Base-by-base conservation (phyloP, 257 asterid species). In the Solanum medicagineum region DNA sequence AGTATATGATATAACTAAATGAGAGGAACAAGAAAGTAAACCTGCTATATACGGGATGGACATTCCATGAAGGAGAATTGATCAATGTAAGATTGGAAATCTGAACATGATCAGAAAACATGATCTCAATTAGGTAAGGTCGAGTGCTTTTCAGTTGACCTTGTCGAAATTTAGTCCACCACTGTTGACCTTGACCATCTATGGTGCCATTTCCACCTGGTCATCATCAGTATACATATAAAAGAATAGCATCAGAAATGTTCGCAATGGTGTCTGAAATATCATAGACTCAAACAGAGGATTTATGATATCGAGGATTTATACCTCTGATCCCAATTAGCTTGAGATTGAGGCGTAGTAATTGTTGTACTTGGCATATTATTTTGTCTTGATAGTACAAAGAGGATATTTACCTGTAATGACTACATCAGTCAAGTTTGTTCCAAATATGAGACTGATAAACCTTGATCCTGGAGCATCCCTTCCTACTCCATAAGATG, bases 1-100 rank as follows among this genome's bases (percentile, higher is more conserved):
- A 29, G 2, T 42, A 68, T 29, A 81, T 56, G 54, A 81, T 81
- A 81, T 8, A 9, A 40, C 49, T 13, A 42, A 54, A 54, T 29
- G 10, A 49, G 81, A 82, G 57, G 29, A 62, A 22, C 10, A 22
- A 12, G 56, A 10, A 54, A 22, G 10, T 83, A 44, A 45, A 93
- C 98, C 91, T 94, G 97, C 92, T 89, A 83, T 94, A 94, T 68
- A 91, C 90, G 2, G 98, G 98, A 86, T 93, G 98, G 22, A 94
- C 90, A 84, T 91, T 81, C 98, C 98, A 94, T 1, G 97, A 89
- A 9, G 98, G 98, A 73, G 98, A 93, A 83, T 94, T 90, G 74
- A 86, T 86, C 84, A 94, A 24, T 1, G 93, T 94, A 14, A 94
- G 89, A 80, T 92, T 26, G 32, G 97, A 92, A 83, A 94, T 91